phyloP scores from a whole-genome alignment of 768 basidiomycete genomes.

The Tricholoma saponaceum region DNA sequence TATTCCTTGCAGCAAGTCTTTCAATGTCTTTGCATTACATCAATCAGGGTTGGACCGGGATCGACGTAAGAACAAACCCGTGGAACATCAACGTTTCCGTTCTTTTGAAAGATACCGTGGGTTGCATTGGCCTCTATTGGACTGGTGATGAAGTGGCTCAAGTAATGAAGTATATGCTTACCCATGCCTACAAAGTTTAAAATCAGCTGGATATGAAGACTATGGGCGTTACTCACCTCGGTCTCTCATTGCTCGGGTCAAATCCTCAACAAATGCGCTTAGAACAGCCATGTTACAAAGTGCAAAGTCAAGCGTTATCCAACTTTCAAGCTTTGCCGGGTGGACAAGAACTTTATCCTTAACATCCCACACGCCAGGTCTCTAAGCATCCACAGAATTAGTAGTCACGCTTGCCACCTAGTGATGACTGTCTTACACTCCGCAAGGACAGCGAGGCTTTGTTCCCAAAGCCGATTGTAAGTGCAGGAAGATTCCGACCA shows the following conservation, averaged over 20 bases:
- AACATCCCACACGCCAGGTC: slow-evolving; percentile 28
- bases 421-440: too few relatives aligned
- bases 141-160: too few relatives aligned
- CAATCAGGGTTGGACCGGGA: background rate
- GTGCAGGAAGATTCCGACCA: slow-evolving; percentile 32
- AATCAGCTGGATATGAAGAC: too few relatives aligned
- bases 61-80: slow-evolving; percentile 3
- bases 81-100: slow-evolving; percentile 1
- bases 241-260: slow-evolving; percentile 18
- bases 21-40: slow-evolving; percentile 8
- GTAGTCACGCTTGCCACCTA: too few relatives aligned
- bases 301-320: slow-evolving; percentile 25
- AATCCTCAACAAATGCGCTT: slow-evolving; percentile 15
- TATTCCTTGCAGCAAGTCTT: background rate
- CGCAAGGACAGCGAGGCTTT: background rate
- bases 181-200: slow-evolving; percentile 21
- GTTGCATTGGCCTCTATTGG: too few relatives aligned
- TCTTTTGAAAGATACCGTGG: slow-evolving; percentile 2
- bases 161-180: too few relatives aligned
- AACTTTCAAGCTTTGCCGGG: slow-evolving; percentile 13
- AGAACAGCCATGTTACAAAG: slow-evolving; percentile 11
- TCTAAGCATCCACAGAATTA: slow-evolving; percentile 3
- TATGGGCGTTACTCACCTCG: slow-evolving; percentile 16
- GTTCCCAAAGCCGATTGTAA: slow-evolving; percentile 26
- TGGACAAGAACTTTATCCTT: slow-evolving; percentile 21